Evolutionary conservation across 2,329 filamentous ascomycete species (phyloP).

Genomic region (Ceratocystis variospora): DNA sequence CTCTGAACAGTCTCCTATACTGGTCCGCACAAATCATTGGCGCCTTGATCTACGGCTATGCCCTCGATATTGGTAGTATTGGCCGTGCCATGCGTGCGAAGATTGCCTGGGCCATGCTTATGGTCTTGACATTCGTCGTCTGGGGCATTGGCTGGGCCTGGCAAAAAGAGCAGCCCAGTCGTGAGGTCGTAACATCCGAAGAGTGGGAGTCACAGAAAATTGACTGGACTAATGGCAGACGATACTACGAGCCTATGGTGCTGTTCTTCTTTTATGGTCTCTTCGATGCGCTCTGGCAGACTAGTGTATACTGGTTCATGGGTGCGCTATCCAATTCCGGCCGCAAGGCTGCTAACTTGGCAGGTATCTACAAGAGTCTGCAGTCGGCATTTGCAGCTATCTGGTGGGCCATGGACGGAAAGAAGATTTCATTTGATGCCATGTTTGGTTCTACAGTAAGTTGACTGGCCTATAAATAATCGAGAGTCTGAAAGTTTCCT

Average conservation of each 20-base stretch:
- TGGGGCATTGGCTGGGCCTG: slow-evolving; percentile 78
- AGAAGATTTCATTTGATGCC: slow-evolving; percentile 49
- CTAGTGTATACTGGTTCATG: slow-evolving; percentile 88
- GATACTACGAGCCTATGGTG: slow-evolving; percentile 67
- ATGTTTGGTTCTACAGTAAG: slow-evolving; percentile 47
- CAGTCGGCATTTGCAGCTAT: slow-evolving; percentile 77
- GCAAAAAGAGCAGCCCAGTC: slow-evolving; percentile 47
- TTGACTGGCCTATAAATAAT: slow-evolving; percentile 21
- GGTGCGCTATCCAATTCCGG: slow-evolving; percentile 84
- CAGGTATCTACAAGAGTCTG: slow-evolving; percentile 73
- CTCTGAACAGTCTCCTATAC: slow-evolving; percentile 65
- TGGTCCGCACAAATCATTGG: slow-evolving; percentile 67
- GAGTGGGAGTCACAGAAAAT: slow-evolving; percentile 23
- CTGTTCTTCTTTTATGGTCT: slow-evolving; percentile 84
- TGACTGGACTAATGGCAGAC: slow-evolving; percentile 53
- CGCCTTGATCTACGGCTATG: slow-evolving; percentile 56
- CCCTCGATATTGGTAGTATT: slow-evolving; percentile 47
- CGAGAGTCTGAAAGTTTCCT: not conserved
- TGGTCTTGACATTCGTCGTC: slow-evolving; percentile 58
- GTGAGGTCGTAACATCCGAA: slow-evolving; percentile 27
- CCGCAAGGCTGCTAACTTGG: slow-evolving; percentile 81
- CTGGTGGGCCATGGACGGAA: slow-evolving; percentile 55
- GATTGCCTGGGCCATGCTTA: slow-evolving; percentile 44
- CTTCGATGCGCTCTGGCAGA: slow-evolving; percentile 84
- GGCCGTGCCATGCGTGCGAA: slow-evolving; percentile 56